Evolutionary conservation across 768 basidiomycete species (phyloP), one percentile per base, ranked within the genome.

Genomic region (Lactarius akahatsu): DNA sequence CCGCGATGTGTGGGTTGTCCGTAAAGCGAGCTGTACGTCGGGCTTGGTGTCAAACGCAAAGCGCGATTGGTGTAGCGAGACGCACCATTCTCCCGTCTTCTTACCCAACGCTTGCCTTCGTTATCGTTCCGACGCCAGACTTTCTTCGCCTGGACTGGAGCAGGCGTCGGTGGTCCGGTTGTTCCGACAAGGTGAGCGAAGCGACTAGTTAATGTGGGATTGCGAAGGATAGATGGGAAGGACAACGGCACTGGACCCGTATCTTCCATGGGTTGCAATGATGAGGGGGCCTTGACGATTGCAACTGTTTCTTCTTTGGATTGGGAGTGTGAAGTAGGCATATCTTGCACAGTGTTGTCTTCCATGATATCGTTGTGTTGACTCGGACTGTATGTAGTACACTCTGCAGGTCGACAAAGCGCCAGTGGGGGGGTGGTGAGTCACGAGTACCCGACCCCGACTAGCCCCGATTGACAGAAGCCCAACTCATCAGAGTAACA

Each of bases 41-140:
- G 36, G 58, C 28, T 50, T 34, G 18, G 61, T 56, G 58, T 61
- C 36, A 57, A 18, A 3, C 20, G 0, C n/a, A n/a, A 23, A 52
- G 32, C 11, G n/a, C 34, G 45, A 36, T 15, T 8, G 36, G 32
- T 43, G 11, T 28, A 40, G 55, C 23, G 59, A 52, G 57, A 76
- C 82, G 60, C 57, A 91, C 91, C 86, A 62, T 93, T 93, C 70
- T 92, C 90, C 71, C 85, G 90, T 23, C 92, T 83, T 69, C 90
- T 78, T 5, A 86, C 76, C 87, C 87, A 91, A 40, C 90, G 87
- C 75, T 90, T 92, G 41, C 92, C 92, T 69, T 91, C 88, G 59
- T 85, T 87, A 59, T 87, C 85, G 63, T 83, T 82, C 61, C 86
- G 77, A 59, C 72, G 78, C 64, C 70, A 73, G 45, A 77, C 80